Percentiles rank a stretch among this genome's conserved stretches.
Conservation (phyloP, 495 filamentous ascomycete species). For the Daldinia loculata region DNA sequence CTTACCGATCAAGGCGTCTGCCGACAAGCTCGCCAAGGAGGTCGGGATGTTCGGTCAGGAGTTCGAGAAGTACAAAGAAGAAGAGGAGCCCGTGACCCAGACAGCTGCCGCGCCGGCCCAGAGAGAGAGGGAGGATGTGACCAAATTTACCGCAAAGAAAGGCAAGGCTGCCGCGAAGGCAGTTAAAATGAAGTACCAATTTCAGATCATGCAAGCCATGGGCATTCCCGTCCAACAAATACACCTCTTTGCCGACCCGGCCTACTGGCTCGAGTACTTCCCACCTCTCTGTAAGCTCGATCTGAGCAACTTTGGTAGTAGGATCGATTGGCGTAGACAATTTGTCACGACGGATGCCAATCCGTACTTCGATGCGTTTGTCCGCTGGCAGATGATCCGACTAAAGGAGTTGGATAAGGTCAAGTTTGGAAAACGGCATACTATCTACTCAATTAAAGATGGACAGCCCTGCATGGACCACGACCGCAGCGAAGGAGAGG, state of each 20-base stretch:
- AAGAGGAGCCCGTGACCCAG: conserved; percentile 53
- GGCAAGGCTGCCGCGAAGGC: conserved; percentile 92
- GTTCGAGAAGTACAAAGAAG: conserved; percentile 79
- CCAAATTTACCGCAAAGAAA: conserved; percentile 94
- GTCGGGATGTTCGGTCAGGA: conserved; percentile 86
- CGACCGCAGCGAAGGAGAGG: conserved; percentile 91
- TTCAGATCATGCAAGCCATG: conserved; percentile 71
- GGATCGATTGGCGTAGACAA: conserved; percentile 90
- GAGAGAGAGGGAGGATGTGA: conserved; percentile 71
- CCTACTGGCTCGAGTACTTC: conserved; percentile 89
- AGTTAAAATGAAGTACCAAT: conserved; percentile 77
- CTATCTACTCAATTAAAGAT: conserved; percentile 95
- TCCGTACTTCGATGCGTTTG: conserved; percentile 95
- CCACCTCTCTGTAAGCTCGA: conserved; percentile 83
- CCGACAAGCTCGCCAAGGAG: conserved; percentile 91
- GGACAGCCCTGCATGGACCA: conserved; percentile 98
- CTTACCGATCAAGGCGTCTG: conserved; percentile 97
- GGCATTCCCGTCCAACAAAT: conserved; percentile 88
- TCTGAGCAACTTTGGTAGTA: conserved; percentile 80
- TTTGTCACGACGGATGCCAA: conserved; percentile 97
- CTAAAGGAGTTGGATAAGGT: conserved; percentile 91
- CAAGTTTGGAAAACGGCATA: conserved; percentile 92
- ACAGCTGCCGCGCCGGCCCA: conserved; percentile 27
- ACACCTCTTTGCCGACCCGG: conserved; percentile 86
- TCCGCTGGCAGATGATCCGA: conserved; percentile 97